These are phyloP conservation scores for Nectriaceae sp. DNA, from an alignment of 2,329 filamentous ascomycete genomes.

Conservation along the genomic window DNA sequence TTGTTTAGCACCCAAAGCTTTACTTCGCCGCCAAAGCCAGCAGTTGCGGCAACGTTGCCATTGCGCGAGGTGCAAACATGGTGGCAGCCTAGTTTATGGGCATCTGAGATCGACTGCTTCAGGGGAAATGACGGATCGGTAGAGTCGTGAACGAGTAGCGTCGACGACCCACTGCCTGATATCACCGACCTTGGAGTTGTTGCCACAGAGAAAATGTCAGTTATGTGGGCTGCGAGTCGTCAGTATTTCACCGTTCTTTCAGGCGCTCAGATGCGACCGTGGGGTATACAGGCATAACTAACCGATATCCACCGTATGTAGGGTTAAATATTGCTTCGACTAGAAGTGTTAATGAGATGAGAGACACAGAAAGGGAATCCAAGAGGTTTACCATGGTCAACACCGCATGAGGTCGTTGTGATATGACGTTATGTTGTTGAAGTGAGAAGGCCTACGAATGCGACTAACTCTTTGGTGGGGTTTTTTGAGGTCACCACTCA, in stretches of 20 bases:
- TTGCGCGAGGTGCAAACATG: slow-evolving; percentile 74
- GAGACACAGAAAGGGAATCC: background rate
- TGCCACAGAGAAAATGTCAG: slow-evolving; percentile 83
- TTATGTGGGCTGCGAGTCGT: slow-evolving; percentile 66
- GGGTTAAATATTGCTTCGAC: slow-evolving; percentile 98
- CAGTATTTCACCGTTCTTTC: slow-evolving; percentile 18
- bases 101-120: slow-evolving; percentile 74
- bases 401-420: background rate
- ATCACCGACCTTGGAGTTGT: slow-evolving; percentile 73
- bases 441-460: slow-evolving; percentile 23
- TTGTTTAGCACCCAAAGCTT: slow-evolving; percentile 74
- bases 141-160: slow-evolving; percentile 79
- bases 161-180: slow-evolving; percentile 82
- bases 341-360: slow-evolving; percentile 37
- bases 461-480: background rate
- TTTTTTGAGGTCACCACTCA: background rate
- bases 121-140: slow-evolving; percentile 72
- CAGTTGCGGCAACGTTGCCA: slow-evolving; percentile 75
- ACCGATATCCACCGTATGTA: slow-evolving; percentile 88
- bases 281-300: slow-evolving; percentile 29
- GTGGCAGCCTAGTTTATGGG: slow-evolving; percentile 88
- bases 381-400: slow-evolving; percentile 28
- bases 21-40: slow-evolving; percentile 86
- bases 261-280: slow-evolving; percentile 13
- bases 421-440: slow-evolving; percentile 29